These are phyloP conservation scores for Ustulina deusta DNA, from an alignment of 2,329 filamentous ascomycete species.

Conservation along the genomic window DNA sequence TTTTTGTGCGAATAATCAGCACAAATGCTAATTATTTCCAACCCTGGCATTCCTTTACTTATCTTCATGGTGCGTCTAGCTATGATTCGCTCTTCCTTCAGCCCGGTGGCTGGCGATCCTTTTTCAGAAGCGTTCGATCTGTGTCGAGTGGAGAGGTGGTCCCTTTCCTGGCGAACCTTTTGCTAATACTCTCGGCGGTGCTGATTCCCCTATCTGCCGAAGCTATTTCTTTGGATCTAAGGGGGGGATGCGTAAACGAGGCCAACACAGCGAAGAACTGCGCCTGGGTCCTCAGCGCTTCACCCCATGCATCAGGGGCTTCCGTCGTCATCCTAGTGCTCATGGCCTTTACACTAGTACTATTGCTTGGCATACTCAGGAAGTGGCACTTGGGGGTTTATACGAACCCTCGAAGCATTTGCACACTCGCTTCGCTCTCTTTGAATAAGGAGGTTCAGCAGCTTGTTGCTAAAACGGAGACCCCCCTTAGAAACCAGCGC, in stretches of 20 bases:
- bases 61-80: constrained; percentile 47
- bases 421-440: constrained; percentile 44
- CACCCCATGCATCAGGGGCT: constrained; percentile 42
- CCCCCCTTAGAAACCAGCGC: background rate
- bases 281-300: constrained; percentile 48
- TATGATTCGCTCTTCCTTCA: constrained; percentile 49
- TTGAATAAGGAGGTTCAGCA: constrained; percentile 40
- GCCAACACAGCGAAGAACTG: constrained; percentile 44
- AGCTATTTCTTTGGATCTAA: constrained; percentile 48
- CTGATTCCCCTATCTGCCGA: constrained; percentile 50
- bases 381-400: constrained; percentile 50
- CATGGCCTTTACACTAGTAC: constrained; percentile 47
- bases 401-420: constrained; percentile 53
- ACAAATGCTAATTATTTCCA: constrained; percentile 47
- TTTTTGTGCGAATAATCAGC: constrained; percentile 43
- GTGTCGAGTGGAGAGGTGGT: constrained; percentile 43
- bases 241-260: constrained; percentile 43
- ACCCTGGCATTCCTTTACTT: constrained; percentile 54
- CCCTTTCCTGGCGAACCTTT: constrained; percentile 45
- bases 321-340: constrained; percentile 45
- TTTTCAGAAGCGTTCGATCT: constrained; percentile 42
- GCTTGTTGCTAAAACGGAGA: background rate
- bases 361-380: constrained; percentile 44
- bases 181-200: constrained; percentile 46
- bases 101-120: constrained; percentile 41